phyloP scores from a whole-genome alignment of 139 green algal genomes.

The Pseudopediastrum boryanum region DNA sequence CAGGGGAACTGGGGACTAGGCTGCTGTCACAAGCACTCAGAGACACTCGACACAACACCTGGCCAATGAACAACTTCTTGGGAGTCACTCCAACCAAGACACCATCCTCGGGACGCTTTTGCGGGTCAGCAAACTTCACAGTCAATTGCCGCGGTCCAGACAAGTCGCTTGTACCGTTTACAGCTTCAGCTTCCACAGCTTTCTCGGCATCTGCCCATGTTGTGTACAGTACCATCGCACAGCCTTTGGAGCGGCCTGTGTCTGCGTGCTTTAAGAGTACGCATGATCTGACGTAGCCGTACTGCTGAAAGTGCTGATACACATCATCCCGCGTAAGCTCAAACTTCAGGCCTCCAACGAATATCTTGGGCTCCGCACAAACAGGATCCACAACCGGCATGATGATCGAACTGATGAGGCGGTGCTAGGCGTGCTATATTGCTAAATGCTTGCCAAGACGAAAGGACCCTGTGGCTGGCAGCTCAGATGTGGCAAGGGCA shows the following conservation, averaged over 20 bases:
- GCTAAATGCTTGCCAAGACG: too few relatives aligned
- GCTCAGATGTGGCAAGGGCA: too few relatives aligned
- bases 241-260: conserved; percentile 69
- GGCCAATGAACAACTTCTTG: conserved; percentile 89
- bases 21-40: too few relatives aligned
- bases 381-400: conserved; percentile 37
- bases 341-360: conserved; percentile 52
- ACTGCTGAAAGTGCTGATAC: conserved; percentile 70
- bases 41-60: conserved; percentile 61
- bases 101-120: conserved; percentile 44
- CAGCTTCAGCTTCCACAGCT: conserved; percentile 61
- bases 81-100: conserved; percentile 73
- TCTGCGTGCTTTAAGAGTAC: conserved; percentile 71
- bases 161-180: conserved; percentile 68
- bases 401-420: too few relatives aligned
- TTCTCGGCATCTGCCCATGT: conserved; percentile 71
- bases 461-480: too few relatives aligned
- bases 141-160: conserved; percentile 60
- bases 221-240: conserved; percentile 84
- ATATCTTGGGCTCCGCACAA: conserved; percentile 66
- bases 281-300: conserved; percentile 71
- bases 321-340: conserved; percentile 70
- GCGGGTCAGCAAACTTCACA: conserved; percentile 87
- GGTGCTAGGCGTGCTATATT: too few relatives aligned
- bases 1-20: too few relatives aligned